phyloP scores from a whole-genome alignment of 768 basidiomycete genomes.

The Tulasnella sp. region DNA sequence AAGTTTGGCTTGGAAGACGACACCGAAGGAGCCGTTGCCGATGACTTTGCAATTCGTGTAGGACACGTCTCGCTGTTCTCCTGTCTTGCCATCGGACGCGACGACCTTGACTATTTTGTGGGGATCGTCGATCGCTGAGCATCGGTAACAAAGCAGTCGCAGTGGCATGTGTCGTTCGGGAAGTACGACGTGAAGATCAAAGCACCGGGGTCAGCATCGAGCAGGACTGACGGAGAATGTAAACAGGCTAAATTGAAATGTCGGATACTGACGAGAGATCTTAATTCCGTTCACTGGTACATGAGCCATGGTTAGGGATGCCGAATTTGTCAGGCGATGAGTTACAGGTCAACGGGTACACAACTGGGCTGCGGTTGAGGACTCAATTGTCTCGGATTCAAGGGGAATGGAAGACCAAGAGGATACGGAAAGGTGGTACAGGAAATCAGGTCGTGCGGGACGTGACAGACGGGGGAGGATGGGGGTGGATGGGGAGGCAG shows the following conservation, averaged over 20 bases:
- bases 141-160: constrained; percentile 16
- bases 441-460: too few species aligned
- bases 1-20: constrained; percentile 93
- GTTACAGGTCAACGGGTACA: too few species aligned
- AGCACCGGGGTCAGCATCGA: not conserved
- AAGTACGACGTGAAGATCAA: constrained; percentile 8
- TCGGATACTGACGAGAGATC: constrained; percentile 56
- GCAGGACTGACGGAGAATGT: not conserved
- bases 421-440: too few species aligned
- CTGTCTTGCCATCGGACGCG: constrained; percentile 89
- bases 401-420: too few species aligned
- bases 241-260: constrained; percentile 7
- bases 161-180: not conserved
- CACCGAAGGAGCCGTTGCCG: constrained; percentile 97
- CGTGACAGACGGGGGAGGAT: too few species aligned
- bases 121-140: constrained; percentile 62
- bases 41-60: constrained; percentile 98
- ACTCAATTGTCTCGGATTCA: too few species aligned
- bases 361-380: too few species aligned
- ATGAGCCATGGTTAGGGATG: constrained; percentile 21
- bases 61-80: constrained; percentile 72
- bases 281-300: constrained; percentile 81
- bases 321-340: not conserved
- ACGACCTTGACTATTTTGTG: constrained; percentile 89
- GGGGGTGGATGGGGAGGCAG: not conserved